Conservation (phyloP, 805 yeast genomes). For the Monosporozyma siamensis region DNA sequence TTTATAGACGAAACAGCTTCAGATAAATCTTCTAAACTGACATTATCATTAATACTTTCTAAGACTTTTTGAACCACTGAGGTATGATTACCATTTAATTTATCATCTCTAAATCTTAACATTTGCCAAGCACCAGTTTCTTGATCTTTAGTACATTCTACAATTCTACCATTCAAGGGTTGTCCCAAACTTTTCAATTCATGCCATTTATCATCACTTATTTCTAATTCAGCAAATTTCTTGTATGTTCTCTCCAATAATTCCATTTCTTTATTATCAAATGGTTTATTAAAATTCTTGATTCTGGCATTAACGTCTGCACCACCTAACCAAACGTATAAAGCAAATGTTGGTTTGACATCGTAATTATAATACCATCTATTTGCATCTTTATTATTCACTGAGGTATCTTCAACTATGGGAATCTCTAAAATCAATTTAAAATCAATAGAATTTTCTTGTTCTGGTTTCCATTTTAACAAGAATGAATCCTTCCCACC, state of each 20-base stretch:
- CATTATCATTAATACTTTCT: slow-evolving; percentile 79
- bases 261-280: slow-evolving; percentile 25
- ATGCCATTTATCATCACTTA: slow-evolving; percentile 74
- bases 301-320: slow-evolving; percentile 27
- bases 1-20: slow-evolving; percentile 49
- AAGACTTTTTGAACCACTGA: slow-evolving; percentile 75
- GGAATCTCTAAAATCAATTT: slow-evolving; percentile 43
- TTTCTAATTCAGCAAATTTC: slow-evolving; percentile 53
- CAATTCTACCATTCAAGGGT: slow-evolving; percentile 82
- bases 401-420: slow-evolving; percentile 26
- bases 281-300: slow-evolving; percentile 26
- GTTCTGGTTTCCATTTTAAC: slow-evolving; percentile 95
- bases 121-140: slow-evolving; percentile 66
- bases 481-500: slow-evolving; percentile 78
- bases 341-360: slow-evolving; percentile 56
- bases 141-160: slow-evolving; percentile 66
- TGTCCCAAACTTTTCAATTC: slow-evolving; percentile 56
- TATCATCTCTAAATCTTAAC: slow-evolving; percentile 88
- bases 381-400: slow-evolving; percentile 49
- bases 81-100: slow-evolving; percentile 75
- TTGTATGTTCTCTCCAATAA: slow-evolving; percentile 41
- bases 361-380: slow-evolving; percentile 76
- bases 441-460: slow-evolving; percentile 90
- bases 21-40: slow-evolving; percentile 65
- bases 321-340: slow-evolving; percentile 73